Percentiles rank a stretch among this genome's conserved stretches.
Conservation (phyloP, 2,329 filamentous ascomycete genomes). For the Apiospora rasikravindrae region DNA sequence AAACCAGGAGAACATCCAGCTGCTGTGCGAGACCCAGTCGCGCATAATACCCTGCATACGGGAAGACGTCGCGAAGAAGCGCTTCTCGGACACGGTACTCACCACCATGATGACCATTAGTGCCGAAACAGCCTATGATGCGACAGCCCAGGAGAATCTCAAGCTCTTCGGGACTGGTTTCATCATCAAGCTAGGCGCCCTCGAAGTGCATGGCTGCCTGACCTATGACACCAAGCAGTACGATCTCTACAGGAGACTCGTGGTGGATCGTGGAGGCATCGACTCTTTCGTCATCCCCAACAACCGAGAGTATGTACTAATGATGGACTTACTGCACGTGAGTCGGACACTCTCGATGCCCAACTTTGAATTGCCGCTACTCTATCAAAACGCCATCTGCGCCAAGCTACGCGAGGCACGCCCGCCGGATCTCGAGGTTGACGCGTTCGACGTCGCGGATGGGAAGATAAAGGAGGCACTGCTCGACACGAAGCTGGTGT, state of each 20-base stretch:
- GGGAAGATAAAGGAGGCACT: not conserved
- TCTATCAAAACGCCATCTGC: not conserved
- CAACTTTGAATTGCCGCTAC: not conserved
- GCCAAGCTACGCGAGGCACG: not conserved
- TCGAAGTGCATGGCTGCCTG: not conserved
- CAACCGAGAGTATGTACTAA: not conserved
- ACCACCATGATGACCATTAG: constrained; percentile 15
- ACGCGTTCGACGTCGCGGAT: not conserved
- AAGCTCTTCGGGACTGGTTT: not conserved
- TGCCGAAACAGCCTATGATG: not conserved
- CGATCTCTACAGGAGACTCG: not conserved
- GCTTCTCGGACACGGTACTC: not conserved
- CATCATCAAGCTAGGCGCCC: not conserved
- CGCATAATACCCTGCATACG: not conserved
- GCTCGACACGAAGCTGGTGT: not conserved
- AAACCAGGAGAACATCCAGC: not conserved
- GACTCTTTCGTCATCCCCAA: not conserved
- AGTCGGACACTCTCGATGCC: not conserved
- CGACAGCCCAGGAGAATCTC: not conserved
- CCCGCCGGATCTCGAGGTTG: not conserved
- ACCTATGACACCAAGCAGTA: not conserved
- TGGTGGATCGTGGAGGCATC: not conserved
- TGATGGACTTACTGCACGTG: not conserved
- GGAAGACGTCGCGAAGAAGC: not conserved
- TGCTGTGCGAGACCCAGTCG: constrained; percentile 1